phyloP scores from a whole-genome alignment of 768 basidiomycete genomes.

The Dentipellis fragilis region DNA sequence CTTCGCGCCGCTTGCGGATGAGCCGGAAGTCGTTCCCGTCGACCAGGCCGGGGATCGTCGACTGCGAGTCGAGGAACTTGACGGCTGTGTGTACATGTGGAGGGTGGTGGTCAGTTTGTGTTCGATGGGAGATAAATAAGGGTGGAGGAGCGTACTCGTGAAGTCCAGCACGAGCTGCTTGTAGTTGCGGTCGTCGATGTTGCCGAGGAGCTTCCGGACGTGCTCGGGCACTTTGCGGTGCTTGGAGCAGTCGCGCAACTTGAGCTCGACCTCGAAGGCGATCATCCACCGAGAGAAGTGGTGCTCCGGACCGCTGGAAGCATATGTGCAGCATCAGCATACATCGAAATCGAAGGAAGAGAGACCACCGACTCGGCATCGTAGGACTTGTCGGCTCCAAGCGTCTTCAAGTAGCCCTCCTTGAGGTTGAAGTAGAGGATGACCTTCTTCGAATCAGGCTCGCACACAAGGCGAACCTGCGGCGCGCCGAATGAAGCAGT shows the following conservation, averaged over 20 bases:
- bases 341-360: background rate
- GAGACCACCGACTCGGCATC: background rate
- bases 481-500: background rate
- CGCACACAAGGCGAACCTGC: background rate
- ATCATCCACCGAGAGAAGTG: constrained; percentile 13
- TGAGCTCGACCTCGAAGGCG: constrained; percentile 21
- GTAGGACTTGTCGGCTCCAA: background rate
- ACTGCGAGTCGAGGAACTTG: background rate
- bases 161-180: constrained; percentile 19
- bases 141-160: constrained; percentile 3
- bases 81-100: background rate
- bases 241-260: constrained; percentile 12
- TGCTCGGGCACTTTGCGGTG: constrained; percentile 7
- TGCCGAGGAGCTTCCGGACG: constrained; percentile 11
- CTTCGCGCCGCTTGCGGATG: constrained; percentile 12
- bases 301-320: background rate
- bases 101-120: no score
- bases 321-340: background rate
- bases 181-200: constrained; percentile 5
- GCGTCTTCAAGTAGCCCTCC: background rate
- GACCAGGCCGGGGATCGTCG: background rate
- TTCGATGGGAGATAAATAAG: background rate
- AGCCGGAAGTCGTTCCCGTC: constrained; percentile 9
- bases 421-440: background rate
- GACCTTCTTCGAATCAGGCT: background rate